Conservation (phyloP, 768 basidiomycete genomes). For the Cantharellus cinnabarinus region DNA sequence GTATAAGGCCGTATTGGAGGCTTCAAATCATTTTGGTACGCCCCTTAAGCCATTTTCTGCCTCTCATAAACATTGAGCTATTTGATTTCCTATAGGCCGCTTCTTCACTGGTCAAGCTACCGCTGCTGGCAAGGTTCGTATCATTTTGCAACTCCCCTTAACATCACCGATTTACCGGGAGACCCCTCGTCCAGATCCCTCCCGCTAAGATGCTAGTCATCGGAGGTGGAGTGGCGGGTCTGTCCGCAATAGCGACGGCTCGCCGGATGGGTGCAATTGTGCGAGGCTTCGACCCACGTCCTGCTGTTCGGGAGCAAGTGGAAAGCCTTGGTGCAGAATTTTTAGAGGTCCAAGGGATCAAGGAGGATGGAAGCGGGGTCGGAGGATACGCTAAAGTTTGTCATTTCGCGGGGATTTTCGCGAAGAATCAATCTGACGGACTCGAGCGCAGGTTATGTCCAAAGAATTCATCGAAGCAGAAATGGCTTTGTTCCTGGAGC, state of each 20-base stretch:
- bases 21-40: conserved; percentile 66
- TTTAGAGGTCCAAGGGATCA: conserved; percentile 44
- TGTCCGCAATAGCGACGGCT: conserved; percentile 72
- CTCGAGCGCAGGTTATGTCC: conserved; percentile 37
- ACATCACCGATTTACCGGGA: background rate
- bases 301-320: conserved; percentile 74
- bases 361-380: conserved; percentile 64
- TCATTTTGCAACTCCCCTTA: background rate
- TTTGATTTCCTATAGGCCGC: conserved; percentile 13
- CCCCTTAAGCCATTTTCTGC: background rate
- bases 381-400: conserved; percentile 62
- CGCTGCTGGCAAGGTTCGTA: conserved; percentile 46
- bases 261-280: conserved; percentile 73
- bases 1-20: conserved; percentile 80
- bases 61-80: background rate
- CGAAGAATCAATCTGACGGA: background rate
- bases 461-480: conserved; percentile 78
- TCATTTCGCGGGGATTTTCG: background rate
- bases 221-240: conserved; percentile 73
- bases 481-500: conserved; percentile 74
- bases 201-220: conserved; percentile 77
- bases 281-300: conserved; percentile 70
- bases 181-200: conserved; percentile 34
- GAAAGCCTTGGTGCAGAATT: conserved; percentile 82
- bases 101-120: conserved; percentile 84